Evolutionary conservation across 768 basidiomycete species (phyloP), one percentile per base, ranked within the genome.

Genomic region (Calocybe gangraenosa): DNA sequence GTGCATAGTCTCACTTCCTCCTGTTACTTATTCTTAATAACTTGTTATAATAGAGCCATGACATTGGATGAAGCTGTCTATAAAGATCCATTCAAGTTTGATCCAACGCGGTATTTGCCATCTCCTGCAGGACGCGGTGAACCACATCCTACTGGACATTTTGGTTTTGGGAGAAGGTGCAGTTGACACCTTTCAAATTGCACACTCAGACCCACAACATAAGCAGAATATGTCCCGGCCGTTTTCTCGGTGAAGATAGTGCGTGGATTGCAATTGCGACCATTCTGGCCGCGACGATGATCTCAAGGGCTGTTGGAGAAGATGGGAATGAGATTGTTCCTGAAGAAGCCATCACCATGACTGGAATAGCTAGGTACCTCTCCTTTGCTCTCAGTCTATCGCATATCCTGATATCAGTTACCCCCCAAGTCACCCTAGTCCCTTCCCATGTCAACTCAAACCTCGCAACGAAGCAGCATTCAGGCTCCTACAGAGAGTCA

Each of bases 191-290:
- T 7, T n/a, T 35, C 31, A n/a, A 6, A n/a, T 4, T 18, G 9
- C 25, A 19, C 14, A 13, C 1, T 2, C 19, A 46, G 14, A 18
- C 17, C 13, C 2, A 31, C 22, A 23, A 22, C 22, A 11, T 17
- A 3, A 17, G 23, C 61, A 58, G 33, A 54, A 64, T 35, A 6
- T 74, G 73, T 40, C 67, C 71, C n/a, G 76, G 74, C 4, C 53
- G 63, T 19, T 44, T 68, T 35, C 57, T 77, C 32, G 73, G 68
- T 3, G 67, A 73, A n/a, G 62, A 68, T 1, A 69, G 66, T 10
- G 18, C 73, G 30, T 66, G 64, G 54, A 47, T 51, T 31, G 49
- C 51, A 14, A 48, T 58, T 4, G 53, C 53, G 3, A 53, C 49
- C 8, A 44, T 58, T 7, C 38, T 62, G 9, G 37, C 59, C 3